A percentile compares a stretch with the other conserved stretches of the same genome.
phyloP scores from a whole-genome alignment of 176 grass and related monocot genomes.

The Carex kokanica region DNA sequence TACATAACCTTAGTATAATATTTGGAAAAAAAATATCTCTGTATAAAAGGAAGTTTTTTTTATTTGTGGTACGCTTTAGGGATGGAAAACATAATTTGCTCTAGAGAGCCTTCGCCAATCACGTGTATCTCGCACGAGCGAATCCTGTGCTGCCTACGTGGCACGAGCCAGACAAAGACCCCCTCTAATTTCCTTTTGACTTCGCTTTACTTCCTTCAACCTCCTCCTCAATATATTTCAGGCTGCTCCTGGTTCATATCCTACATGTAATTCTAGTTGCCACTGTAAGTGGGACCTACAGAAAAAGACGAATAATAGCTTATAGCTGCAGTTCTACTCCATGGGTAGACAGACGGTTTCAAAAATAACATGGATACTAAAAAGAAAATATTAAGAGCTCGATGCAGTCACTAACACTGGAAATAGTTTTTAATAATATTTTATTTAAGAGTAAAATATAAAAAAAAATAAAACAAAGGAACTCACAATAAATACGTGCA shows the following conservation, averaged over 20 bases:
- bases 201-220: constrained; percentile 21
- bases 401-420: constrained; percentile 25
- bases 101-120: constrained; percentile 13
- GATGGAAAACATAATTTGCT: neutral
- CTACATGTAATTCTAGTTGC: neutral
- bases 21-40: neutral
- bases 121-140: constrained; percentile 36
- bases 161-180: constrained; percentile 23
- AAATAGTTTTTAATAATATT: constrained; percentile 16
- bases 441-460: neutral
- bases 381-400: constrained; percentile 13
- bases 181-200: constrained; percentile 17
- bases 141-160: constrained; percentile 50
- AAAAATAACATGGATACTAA: neutral
- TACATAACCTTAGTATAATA: neutral
- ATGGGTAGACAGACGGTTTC: neutral
- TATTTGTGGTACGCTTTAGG: neutral
- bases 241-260: neutral
- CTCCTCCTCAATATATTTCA: neutral
- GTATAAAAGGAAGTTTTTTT: neutral
- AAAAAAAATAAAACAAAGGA: neutral
- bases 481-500: constrained; percentile 34
- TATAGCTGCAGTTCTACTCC: neutral
- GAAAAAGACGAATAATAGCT: neutral
- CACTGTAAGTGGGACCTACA: neutral